Conservation (phyloP, 2,329 filamentous ascomycete genomes). For the Alternaria angustiovoidea region DNA sequence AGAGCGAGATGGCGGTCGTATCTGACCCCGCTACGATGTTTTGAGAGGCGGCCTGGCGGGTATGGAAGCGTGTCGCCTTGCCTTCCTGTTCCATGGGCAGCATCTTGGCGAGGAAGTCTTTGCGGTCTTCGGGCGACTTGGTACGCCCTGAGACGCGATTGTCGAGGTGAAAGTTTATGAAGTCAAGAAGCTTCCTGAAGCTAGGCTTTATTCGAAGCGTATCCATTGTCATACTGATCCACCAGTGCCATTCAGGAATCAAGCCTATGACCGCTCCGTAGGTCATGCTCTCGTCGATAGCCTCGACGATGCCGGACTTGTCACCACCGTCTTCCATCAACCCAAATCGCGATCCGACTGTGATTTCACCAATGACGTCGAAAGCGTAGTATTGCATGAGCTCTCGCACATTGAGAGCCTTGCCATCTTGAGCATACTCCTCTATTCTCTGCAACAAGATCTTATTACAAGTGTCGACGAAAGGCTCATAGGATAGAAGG, state of each 20-base stretch:
- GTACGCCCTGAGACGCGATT: constrained; percentile 2
- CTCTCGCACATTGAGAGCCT: background rate
- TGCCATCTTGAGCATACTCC: background rate
- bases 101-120: constrained; percentile 23
- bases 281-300: background rate
- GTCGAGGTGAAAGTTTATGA: fast-evolving
- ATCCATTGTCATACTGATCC: background rate
- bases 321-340: background rate
- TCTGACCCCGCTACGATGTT: background rate
- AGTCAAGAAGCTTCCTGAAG: background rate
- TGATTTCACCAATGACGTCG: background rate
- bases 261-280: background rate
- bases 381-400: background rate
- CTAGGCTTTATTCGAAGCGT: fast-evolving
- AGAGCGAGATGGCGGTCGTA: background rate
- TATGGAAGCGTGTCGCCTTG: constrained; percentile 19
- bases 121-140: constrained; percentile 11
- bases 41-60: constrained; percentile 16
- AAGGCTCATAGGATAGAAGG: constrained; percentile 51
- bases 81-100: constrained; percentile 19
- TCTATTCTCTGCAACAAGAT: background rate
- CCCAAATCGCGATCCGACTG: background rate
- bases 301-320: background rate
- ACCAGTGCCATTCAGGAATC: background rate
- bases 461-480: constrained; percentile 45